Percentiles rank a stretch among this genome's conserved stretches.
Conservation (phyloP, 2,329 filamentous ascomycete genomes). For the Penicillium sp. region DNA sequence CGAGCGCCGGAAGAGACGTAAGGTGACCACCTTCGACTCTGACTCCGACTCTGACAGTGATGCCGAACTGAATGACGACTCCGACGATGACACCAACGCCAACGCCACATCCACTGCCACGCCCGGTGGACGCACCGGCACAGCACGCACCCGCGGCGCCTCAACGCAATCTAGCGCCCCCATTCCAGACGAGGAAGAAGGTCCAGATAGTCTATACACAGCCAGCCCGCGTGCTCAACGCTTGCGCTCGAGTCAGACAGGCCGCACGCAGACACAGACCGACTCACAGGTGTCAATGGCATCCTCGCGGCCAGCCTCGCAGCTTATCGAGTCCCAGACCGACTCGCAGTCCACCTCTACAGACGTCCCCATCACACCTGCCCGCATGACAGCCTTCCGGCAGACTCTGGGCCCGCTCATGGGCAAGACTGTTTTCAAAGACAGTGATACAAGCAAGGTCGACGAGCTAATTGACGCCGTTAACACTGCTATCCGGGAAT, state of each 20-base stretch:
- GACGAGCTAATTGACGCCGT: slow-evolving; percentile 74
- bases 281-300: slow-evolving; percentile 67
- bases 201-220: slow-evolving; percentile 55
- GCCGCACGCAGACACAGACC: slow-evolving; percentile 43
- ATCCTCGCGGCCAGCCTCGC: slow-evolving; percentile 75
- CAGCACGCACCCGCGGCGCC: slow-evolving; percentile 35
- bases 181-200: slow-evolving; percentile 49
- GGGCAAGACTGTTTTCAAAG: slow-evolving; percentile 77
- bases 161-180: slow-evolving; percentile 43
- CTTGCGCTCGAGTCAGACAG: slow-evolving; percentile 37
- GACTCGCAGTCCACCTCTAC: slow-evolving; percentile 39
- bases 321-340: slow-evolving; percentile 58
- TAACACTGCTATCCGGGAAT: slow-evolving; percentile 64
- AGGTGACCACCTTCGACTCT: slow-evolving; percentile 66
- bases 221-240: slow-evolving; percentile 49
- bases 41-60: slow-evolving; percentile 48
- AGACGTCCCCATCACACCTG: slow-evolving; percentile 45
- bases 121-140: slow-evolving; percentile 29
- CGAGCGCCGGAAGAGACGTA: slow-evolving; percentile 79
- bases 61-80: slow-evolving; percentile 39
- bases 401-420: slow-evolving; percentile 79
- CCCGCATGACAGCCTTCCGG: slow-evolving; percentile 73
- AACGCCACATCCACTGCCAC: slow-evolving; percentile 31
- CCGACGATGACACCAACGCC: slow-evolving; percentile 26
- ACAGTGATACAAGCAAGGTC: slow-evolving; percentile 73